Conservation (phyloP, 2,329 filamentous ascomycete species). For the Colletotrichum zoysiae region DNA sequence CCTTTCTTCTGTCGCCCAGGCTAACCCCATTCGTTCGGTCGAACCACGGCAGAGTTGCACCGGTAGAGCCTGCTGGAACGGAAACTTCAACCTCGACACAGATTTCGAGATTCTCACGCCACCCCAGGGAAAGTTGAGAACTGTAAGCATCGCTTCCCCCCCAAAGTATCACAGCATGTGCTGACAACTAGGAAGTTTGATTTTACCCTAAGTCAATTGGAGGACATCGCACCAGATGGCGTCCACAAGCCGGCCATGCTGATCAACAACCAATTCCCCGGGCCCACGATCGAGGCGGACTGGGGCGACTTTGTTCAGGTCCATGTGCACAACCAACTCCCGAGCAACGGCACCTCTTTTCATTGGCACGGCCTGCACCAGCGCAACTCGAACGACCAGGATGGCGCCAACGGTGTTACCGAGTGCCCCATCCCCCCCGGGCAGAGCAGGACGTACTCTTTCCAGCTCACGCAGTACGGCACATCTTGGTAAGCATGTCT, state of each 20-base stretch:
- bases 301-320: conserved; percentile 64
- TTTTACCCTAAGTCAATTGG: conserved; percentile 46
- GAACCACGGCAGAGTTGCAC: conserved; percentile 42
- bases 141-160: conserved; percentile 40
- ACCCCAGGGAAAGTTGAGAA: conserved; percentile 45
- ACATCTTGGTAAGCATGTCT: conserved; percentile 48
- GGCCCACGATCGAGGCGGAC: conserved; percentile 62
- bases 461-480: conserved; percentile 53
- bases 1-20: conserved; percentile 25
- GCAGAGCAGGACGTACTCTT: conserved; percentile 51
- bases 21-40: conserved; percentile 34
- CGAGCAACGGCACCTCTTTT: conserved; percentile 60
- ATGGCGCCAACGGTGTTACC: conserved; percentile 60
- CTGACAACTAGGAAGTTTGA: conserved; percentile 44
- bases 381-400: conserved; percentile 56
- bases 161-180: too few species aligned
- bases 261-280: conserved; percentile 61
- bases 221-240: conserved; percentile 44
- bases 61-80: conserved; percentile 50
- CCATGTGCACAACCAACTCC: conserved; percentile 71
- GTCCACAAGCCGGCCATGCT: conserved; percentile 54
- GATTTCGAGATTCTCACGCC: conserved; percentile 48
- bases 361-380: conserved; percentile 64
- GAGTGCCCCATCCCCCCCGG: conserved; percentile 58
- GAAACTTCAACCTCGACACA: conserved; percentile 48